These are phyloP conservation scores for Zymoseptoria brevis DNA, from an alignment of 2,329 filamentous ascomycete species.

Conservation along the genomic window DNA sequence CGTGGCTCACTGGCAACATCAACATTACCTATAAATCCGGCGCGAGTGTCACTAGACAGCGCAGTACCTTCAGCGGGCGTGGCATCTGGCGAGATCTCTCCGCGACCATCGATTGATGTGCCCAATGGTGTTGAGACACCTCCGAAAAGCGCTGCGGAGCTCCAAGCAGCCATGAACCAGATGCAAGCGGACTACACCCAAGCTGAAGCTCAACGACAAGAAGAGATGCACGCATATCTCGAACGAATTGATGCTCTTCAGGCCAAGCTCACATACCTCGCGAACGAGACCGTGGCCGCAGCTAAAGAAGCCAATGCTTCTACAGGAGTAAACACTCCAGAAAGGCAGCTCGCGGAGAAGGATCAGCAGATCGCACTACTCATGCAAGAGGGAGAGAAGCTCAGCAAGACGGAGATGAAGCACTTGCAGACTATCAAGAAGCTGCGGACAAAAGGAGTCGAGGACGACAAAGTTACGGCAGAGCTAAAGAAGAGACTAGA, in stretches of 20 bases:
- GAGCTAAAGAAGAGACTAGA: conserved; percentile 52
- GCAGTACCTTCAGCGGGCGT: conserved; percentile 15
- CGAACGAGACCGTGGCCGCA: conserved; percentile 67
- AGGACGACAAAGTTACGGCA: conserved; percentile 44
- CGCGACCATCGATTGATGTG: conserved; percentile 16
- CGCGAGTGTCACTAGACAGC: conserved; percentile 25
- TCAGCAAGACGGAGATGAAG: conserved; percentile 80
- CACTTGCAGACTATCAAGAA: conserved; percentile 78
- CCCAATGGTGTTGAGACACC: conserved; percentile 17
- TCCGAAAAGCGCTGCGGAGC: conserved; percentile 26
- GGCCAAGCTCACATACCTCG: conserved; percentile 80
- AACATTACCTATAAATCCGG: conserved; percentile 30
- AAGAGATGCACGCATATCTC: conserved; percentile 74
- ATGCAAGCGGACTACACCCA: conserved; percentile 45
- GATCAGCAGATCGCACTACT: conserved; percentile 83
- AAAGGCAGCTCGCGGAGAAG: conserved; percentile 78
- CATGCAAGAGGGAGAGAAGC: conserved; percentile 84
- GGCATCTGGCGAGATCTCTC: conserved; percentile 2
- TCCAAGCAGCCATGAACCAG: conserved; percentile 41
- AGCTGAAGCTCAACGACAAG: conserved; percentile 56
- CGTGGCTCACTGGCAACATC: conserved; percentile 22
- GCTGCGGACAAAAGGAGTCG: conserved; percentile 48
- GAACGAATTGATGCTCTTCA: conserved; percentile 90
- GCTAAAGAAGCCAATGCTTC: conserved; percentile 61
- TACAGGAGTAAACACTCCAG: conserved; percentile 55